phyloP scores from a whole-genome alignment of 2,329 filamentous ascomycete species.

The Fusarium verticillioides region DNA sequence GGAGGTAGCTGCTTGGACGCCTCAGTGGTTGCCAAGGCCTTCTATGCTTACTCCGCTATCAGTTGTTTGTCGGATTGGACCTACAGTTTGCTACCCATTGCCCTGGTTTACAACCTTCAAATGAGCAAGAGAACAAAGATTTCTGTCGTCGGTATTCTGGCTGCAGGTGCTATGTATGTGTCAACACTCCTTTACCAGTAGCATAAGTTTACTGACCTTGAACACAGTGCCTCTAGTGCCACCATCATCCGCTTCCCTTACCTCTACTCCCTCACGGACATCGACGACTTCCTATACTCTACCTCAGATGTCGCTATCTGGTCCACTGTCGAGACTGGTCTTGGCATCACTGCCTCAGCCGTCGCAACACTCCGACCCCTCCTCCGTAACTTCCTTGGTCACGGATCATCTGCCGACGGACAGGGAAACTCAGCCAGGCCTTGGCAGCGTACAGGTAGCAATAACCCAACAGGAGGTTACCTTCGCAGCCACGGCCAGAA shows the following conservation, averaged over 20 bases:
- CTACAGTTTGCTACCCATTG: constrained; percentile 53
- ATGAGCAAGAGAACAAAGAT: constrained; percentile 54
- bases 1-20: constrained; percentile 1
- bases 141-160: constrained; percentile 46
- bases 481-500: constrained; percentile 32
- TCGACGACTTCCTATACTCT: constrained; percentile 56
- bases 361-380: constrained; percentile 51
- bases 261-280: constrained; percentile 50
- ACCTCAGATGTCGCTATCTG: constrained; percentile 58
- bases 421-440: constrained; percentile 32
- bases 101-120: constrained; percentile 54
- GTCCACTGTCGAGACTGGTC: constrained; percentile 57
- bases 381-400: constrained; percentile 6
- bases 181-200: rapidly evolving
- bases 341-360: constrained; percentile 54
- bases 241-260: constrained; percentile 58
- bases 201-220: not conserved
- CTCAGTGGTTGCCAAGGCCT: not conserved
- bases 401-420: constrained; percentile 13
- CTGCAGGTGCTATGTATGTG: constrained; percentile 22
- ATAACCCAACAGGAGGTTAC: constrained; percentile 29
- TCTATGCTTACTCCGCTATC: constrained; percentile 51
- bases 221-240: constrained; percentile 48
- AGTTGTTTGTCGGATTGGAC: constrained; percentile 55
- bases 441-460: constrained; percentile 36